Evolutionary conservation across 2,329 filamentous ascomycete species (phyloP), one percentile per base, ranked within the genome.

Genomic region (Botryotinia globosa): DNA sequence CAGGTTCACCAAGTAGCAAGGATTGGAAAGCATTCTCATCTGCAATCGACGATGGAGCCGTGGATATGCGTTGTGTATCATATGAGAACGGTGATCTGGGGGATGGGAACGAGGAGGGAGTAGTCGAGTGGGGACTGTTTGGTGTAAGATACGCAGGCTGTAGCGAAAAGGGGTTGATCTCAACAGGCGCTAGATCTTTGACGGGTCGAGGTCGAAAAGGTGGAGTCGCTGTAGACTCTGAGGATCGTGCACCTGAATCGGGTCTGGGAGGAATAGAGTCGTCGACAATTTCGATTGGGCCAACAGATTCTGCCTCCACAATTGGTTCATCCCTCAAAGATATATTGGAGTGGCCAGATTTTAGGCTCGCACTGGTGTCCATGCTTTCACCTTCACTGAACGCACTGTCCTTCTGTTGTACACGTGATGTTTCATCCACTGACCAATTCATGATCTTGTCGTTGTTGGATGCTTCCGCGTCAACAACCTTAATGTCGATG

Each of bases 11-110:
- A 81, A 93, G 87, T 9, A 92, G 84, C 45, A 92, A 83, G 3
- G 91, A 93, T 73, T 90, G 89, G 79, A 92, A 91, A 54, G 85
- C 88, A 73, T 89, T 90, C 75, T 91, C 91, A 74, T 94, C 92
- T 0, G 88, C 87, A 61, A 91, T 84, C 0, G 92, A 94, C 1
- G 92, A 94, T 9, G 91, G 89, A 3, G 92, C 90, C 2, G 92
- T 94, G 9, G 91, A 92, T 42, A 94, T 87, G 32, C 91, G 87
- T 70, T 92, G 90, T 1, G 88, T 88, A 75, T 94, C 92, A 72
- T 92, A 90, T 6, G 89, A 90, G 81, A 92, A 84, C 73, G 90
- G 85, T 74, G 91, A 87, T 70, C 91, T 88, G 0, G 92, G 92
- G 8, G 92, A 94, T 1, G 91, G 86, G 82, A 81, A 78, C 7